Conservation (phyloP, 2,329 filamentous ascomycete species). For the Verticillium isaacii region DNA sequence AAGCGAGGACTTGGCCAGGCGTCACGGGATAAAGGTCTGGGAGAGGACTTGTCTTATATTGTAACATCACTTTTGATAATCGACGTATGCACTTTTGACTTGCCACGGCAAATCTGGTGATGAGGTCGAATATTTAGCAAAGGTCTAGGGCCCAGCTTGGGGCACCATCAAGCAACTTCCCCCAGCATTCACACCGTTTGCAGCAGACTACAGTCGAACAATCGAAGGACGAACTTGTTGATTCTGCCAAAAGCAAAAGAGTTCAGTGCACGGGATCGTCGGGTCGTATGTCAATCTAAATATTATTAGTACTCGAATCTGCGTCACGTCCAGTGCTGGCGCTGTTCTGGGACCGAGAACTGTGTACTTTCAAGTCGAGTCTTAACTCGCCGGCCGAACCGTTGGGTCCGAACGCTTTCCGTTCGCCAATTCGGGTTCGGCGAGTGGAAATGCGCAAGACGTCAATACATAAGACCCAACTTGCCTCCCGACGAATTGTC, state of each 20-base stretch:
- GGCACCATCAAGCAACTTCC: too few species aligned
- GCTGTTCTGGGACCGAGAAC: too few species aligned
- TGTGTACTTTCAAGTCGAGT: too few species aligned
- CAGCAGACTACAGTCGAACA: too few species aligned
- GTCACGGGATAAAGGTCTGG: conserved; percentile 14
- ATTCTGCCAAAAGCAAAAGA: background rate
- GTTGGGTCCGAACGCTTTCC: too few species aligned
- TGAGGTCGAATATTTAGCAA: too few species aligned
- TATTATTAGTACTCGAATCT: background rate
- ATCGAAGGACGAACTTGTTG: too few species aligned
- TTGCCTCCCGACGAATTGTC: background rate
- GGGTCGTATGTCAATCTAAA: background rate
- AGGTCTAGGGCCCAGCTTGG: too few species aligned
- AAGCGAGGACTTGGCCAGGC: conserved; percentile 10
- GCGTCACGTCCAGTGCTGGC: background rate
- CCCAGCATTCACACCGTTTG: background rate
- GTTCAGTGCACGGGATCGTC: background rate
- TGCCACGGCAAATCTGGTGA: background rate
- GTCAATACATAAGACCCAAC: too few species aligned
- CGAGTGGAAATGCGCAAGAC: too few species aligned
- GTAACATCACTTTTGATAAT: conserved; percentile 9
- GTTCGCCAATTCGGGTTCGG: too few species aligned
- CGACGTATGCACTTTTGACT: background rate
- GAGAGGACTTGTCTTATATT: conserved; percentile 14
- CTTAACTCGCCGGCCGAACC: too few species aligned